Percentiles rank a stretch among this genome's conserved stretches.
Conservation (phyloP, 306 rosid species). For the Psophocarpus tetragonolobus region DNA sequence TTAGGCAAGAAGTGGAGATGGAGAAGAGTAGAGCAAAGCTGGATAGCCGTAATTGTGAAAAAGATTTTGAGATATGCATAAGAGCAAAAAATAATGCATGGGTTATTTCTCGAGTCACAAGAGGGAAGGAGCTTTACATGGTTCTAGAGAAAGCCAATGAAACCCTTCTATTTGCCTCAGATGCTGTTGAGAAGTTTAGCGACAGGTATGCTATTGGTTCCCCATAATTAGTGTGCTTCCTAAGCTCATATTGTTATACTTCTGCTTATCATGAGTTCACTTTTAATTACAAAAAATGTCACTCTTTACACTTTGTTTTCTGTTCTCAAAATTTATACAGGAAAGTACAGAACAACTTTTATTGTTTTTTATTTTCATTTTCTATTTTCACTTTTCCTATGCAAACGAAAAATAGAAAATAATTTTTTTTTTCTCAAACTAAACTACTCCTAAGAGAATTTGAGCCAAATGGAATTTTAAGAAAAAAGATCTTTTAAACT, state of each 20-base stretch:
- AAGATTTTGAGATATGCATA: constrained; percentile 82
- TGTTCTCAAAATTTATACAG: too few relatives aligned
- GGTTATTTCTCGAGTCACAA: constrained; percentile 83
- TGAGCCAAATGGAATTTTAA: not conserved
- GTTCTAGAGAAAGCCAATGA: constrained; percentile 93
- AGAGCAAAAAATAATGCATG: constrained; percentile 93
- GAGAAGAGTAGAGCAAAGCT: constrained; percentile 70
- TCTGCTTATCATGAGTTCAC: not conserved
- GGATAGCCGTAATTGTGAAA: constrained; percentile 54
- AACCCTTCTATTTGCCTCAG: constrained; percentile 89
- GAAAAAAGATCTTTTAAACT: not conserved
- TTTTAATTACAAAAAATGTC: not conserved
- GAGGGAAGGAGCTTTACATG: constrained; percentile 94
- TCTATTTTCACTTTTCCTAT: not conserved
- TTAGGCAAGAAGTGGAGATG: constrained; percentile 88
- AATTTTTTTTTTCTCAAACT: not conserved
- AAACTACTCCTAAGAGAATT: not conserved
- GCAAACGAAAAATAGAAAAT: not conserved
- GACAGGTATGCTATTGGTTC: constrained; percentile 55
- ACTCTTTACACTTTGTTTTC: not conserved
- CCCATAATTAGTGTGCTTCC: constrained; percentile 11
- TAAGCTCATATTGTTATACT: constrained; percentile 7
- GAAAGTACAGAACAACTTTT: not conserved
- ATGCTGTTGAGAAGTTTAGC: constrained; percentile 96
- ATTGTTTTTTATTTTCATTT: not conserved